Base-by-base conservation (phyloP, 1,139 yeast species). In the Pichia sp. region DNA sequence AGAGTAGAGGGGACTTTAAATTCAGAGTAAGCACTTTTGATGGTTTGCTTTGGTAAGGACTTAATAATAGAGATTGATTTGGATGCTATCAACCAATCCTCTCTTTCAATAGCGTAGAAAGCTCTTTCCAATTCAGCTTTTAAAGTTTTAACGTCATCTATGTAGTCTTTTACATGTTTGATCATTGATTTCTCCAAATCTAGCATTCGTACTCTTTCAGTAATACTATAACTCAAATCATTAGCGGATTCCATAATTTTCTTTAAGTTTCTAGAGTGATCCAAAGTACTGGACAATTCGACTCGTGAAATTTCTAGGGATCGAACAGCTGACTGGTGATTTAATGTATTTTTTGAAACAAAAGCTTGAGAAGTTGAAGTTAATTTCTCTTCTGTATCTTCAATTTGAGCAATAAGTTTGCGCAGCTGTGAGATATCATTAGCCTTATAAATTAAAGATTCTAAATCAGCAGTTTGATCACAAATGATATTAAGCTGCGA, bases 1-100 rank as follows among this genome's bases (percentile, higher is more conserved):
- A 85, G 94, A 8, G 84, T 70, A 0, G 95, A 79, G 0, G 99
- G 98, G n/a, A 91, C 91, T 54, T 84, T 85, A 36, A 72, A 77
- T 38, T 79, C 73, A 2, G 95, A 91, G 60, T 81, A 88, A 43
- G 72, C 67, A n/a, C 95, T 89, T 11, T 61, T 51, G 10, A 72
- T 66, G 19, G 84, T 58, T 3, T 66, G 68, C 0, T 59, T 50
- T 0, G 94, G 85, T 25, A 84, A 62, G 22, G 66, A 54, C 19
- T 74, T 64, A 9, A 78, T 77, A 22, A 71, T 67, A 18, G 64
- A 61, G 10, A 86, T 77, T 35, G 84, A 74, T 41, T 65, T 64
- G 1, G 95, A 88, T 1, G 94, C 91, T 38, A 71, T 56, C 43
- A 73, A 77, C 86, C 93, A 80, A 58, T 84, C 75, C 43, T 76